Conservation (phyloP, 768 basidiomycete genomes). For the Amanita subjunquillea region DNA sequence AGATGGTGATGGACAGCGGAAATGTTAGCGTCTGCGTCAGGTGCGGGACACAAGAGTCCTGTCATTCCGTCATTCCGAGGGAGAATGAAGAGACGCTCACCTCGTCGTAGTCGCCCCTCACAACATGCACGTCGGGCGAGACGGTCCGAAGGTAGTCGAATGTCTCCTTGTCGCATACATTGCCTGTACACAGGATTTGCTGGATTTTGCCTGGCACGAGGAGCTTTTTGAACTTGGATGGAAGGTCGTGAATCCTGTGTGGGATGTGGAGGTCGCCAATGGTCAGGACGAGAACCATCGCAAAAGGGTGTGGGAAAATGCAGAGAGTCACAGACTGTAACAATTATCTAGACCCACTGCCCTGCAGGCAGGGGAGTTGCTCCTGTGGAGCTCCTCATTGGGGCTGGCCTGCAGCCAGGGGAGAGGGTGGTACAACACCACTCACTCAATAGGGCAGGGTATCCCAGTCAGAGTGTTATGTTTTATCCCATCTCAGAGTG, state of each 20-base stretch:
- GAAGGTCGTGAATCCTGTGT: constrained; percentile 80
- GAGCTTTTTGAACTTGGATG: constrained; percentile 94
- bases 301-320: too few species aligned
- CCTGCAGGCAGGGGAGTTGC: too few species aligned
- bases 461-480: too few species aligned
- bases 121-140: constrained; percentile 87
- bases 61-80: background rate
- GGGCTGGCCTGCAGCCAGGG: too few species aligned
- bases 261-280: constrained; percentile 98
- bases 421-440: too few species aligned
- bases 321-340: too few species aligned
- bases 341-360: too few species aligned
- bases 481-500: too few species aligned
- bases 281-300: constrained; percentile 88
- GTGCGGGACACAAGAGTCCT: background rate
- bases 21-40: constrained; percentile 48
- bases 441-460: too few species aligned
- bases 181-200: constrained; percentile 95
- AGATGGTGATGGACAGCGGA: constrained; percentile 71
- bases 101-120: constrained; percentile 94
- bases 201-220: constrained; percentile 95
- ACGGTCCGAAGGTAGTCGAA: constrained; percentile 93
- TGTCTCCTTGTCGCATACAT: constrained; percentile 95
- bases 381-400: too few species aligned
- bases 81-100: constrained; percentile 23